Evolutionary conservation across 345 rosid species (phyloP).

Genomic region (Aquilaria malaccensis): DNA sequence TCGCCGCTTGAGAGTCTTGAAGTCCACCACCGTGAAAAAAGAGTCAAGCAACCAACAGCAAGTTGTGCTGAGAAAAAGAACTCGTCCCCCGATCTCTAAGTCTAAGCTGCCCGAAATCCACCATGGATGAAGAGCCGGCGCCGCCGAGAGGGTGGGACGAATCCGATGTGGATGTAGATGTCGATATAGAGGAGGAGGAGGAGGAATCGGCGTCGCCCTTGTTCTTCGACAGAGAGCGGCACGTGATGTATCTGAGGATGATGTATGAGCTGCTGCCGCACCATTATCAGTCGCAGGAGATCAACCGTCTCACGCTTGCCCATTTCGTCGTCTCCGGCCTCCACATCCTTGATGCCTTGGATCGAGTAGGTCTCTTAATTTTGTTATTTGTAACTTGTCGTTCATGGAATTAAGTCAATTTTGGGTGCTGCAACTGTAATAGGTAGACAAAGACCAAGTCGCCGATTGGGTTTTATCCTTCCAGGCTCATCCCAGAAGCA

Average conservation of each 20-base stretch:
- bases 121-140: slow-evolving; percentile 2
- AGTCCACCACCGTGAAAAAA: background rate
- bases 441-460: slow-evolving; percentile 68
- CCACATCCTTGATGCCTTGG: slow-evolving; percentile 55
- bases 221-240: slow-evolving; percentile 49
- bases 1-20: background rate
- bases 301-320: slow-evolving; percentile 82
- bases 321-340: slow-evolving; percentile 81
- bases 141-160: slow-evolving; percentile 8
- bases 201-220: slow-evolving; percentile 21
- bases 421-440: slow-evolving; percentile 6
- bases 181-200: slow-evolving; percentile 17
- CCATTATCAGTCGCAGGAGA: slow-evolving; percentile 75
- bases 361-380: slow-evolving; percentile 33
- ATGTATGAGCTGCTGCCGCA: slow-evolving; percentile 70
- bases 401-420: background rate
- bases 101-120: background rate
- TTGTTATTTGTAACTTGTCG: background rate
- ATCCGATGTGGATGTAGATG: slow-evolving; percentile 12
- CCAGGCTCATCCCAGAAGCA: slow-evolving; percentile 47
- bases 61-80: background rate
- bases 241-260: slow-evolving; percentile 60
- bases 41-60: background rate
- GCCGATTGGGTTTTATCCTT: slow-evolving; percentile 77
- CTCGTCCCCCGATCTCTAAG: too few species aligned